These are phyloP conservation scores for Debaryomyces psychrophilus DNA, from an alignment of 1,139 yeast species.

Conservation along the genomic window DNA sequence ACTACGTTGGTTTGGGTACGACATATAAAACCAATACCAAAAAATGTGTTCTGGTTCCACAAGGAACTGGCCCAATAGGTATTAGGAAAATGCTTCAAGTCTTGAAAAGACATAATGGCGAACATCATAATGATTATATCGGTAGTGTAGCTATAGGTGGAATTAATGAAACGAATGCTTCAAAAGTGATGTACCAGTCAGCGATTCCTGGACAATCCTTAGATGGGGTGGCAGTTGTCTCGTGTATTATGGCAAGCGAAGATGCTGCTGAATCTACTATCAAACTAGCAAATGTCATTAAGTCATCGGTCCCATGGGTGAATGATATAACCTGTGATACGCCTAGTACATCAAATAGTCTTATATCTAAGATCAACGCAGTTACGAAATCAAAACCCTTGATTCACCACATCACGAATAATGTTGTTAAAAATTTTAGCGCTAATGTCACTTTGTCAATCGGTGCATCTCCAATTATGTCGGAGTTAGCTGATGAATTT, in stretches of 20 bases:
- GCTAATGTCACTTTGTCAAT: slow-evolving; percentile 88
- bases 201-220: slow-evolving; percentile 49
- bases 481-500: slow-evolving; percentile 73
- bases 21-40: slow-evolving; percentile 78
- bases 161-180: slow-evolving; percentile 64
- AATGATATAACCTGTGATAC: slow-evolving; percentile 7
- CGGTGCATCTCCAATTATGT: slow-evolving; percentile 92
- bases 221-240: slow-evolving; percentile 86
- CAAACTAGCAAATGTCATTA: slow-evolving; percentile 26
- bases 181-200: slow-evolving; percentile 56
- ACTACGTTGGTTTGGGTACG: slow-evolving; percentile 88
- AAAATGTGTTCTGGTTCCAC: slow-evolving; percentile 47
- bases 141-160: slow-evolving; percentile 88
- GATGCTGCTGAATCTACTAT: slow-evolving; percentile 61
- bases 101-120: slow-evolving; percentile 37
- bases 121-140: slow-evolving; percentile 29
- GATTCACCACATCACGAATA: slow-evolving; percentile 87
- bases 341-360: slow-evolving; percentile 18
- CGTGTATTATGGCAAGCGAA: slow-evolving; percentile 75
- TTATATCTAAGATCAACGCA: slow-evolving; percentile 14
- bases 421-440: slow-evolving; percentile 85
- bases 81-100: slow-evolving; percentile 56
- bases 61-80: slow-evolving; percentile 67
- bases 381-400: slow-evolving; percentile 47
- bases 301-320: slow-evolving; percentile 16